Evolutionary conservation across 2,329 filamentous ascomycete genomes (phyloP).

Genomic region (Ceratocystiopsis minuta): DNA sequence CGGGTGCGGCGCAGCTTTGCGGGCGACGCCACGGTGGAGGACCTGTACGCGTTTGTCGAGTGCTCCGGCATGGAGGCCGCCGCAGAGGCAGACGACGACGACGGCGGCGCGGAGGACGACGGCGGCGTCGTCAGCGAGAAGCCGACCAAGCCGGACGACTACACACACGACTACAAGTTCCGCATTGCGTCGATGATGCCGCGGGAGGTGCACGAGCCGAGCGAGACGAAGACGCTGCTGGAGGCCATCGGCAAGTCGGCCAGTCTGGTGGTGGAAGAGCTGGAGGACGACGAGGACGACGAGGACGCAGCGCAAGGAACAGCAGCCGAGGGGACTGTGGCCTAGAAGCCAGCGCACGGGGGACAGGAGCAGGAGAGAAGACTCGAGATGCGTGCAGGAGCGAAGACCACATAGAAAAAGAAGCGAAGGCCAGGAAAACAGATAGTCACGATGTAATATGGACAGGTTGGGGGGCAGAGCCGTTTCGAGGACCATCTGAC

Average conservation of each 20-base stretch:
- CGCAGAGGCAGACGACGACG: conserved; percentile 8
- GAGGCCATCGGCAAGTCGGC: conserved; percentile 65
- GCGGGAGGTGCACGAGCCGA: conserved; percentile 58
- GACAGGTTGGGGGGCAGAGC: too few species aligned
- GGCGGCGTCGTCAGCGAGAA: not conserved
- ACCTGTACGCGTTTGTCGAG: conserved; percentile 91
- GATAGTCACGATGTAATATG: too few species aligned
- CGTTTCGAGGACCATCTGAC: too few species aligned
- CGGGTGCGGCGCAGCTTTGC: conserved; percentile 56
- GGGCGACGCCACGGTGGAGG: conserved; percentile 55
- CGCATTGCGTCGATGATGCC: conserved; percentile 73
- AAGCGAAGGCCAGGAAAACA: too few species aligned
- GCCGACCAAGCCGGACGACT: conserved; percentile 46
- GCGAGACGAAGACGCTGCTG: conserved; percentile 44
- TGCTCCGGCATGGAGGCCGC: conserved; percentile 52
- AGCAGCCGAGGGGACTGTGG: too few species aligned
- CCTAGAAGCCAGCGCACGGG: too few species aligned
- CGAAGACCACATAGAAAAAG: too few species aligned
- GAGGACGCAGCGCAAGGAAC: not conserved
- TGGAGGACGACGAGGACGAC: conserved; percentile 3
- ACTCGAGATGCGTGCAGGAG: too few species aligned
- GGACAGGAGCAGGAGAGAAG: too few species aligned
- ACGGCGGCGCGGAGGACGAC: conserved; percentile 17
- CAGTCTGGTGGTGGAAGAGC: conserved; percentile 72
- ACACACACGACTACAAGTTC: conserved; percentile 72